These are phyloP conservation scores for Tephrocybe rancida DNA, from an alignment of 768 basidiomycete species.

Conservation along the genomic window DNA sequence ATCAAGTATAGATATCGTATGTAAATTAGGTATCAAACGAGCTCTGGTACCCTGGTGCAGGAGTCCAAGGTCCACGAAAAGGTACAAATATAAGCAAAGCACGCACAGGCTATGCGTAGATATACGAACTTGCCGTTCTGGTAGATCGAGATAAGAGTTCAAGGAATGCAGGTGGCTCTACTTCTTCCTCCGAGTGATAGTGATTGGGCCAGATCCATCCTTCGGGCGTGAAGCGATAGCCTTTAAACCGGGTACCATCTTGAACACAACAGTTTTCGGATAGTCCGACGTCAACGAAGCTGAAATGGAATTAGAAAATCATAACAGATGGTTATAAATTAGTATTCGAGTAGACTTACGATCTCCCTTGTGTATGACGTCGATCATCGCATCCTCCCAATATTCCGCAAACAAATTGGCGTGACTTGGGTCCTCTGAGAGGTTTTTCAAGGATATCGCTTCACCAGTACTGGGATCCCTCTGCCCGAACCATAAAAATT, in stretches of 20 bases:
- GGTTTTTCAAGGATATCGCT: neutral
- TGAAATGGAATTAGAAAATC: neutral
- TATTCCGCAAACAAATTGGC: constrained; percentile 6
- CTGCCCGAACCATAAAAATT: constrained; percentile 7
- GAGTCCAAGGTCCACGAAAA: no score
- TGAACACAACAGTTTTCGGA: constrained; percentile 4
- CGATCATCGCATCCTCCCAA: constrained; percentile 8
- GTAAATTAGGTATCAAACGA: no score
- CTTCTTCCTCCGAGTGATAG: neutral
- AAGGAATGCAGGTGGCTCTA: neutral
- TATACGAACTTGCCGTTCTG: no score
- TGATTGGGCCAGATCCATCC: neutral
- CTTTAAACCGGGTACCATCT: constrained; percentile 1
- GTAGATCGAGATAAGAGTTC: no score
- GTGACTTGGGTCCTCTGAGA: neutral
- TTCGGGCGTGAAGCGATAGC: neutral
- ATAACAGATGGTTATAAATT: no score
- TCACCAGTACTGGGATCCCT: neutral
- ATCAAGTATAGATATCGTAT: no score
- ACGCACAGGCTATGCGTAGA: no score
- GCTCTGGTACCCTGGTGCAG: no score
- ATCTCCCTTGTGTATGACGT: constrained; percentile 4
- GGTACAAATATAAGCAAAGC: no score
- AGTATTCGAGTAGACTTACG: neutral
- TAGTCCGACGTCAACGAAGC: constrained; percentile 2